Conservation (phyloP, 108 stramenopile genomes). For the Ochromonas danica region DNA sequence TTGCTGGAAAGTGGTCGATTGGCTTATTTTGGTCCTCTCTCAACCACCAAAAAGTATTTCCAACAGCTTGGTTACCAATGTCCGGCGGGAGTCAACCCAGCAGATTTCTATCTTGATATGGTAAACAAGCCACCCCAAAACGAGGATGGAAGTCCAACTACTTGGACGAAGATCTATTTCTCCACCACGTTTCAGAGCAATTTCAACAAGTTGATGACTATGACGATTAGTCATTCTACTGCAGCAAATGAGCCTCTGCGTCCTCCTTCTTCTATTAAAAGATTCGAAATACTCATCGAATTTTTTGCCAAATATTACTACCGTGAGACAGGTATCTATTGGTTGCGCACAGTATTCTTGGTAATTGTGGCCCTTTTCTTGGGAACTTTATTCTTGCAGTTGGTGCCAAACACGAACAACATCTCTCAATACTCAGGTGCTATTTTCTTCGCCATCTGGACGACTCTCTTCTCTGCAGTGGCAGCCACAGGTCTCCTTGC, state of each 20-base stretch:
- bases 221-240: neutral
- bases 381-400: constrained; percentile 45
- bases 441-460: constrained; percentile 43
- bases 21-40: constrained; percentile 42
- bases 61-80: constrained; percentile 24
- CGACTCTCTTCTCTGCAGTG: constrained; percentile 42
- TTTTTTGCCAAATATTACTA: constrained; percentile 32
- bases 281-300: neutral
- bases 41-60: constrained; percentile 33
- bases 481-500: constrained; percentile 42
- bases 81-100: constrained; percentile 38
- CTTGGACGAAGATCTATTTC: neutral
- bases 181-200: neutral
- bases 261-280: neutral
- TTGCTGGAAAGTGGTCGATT: constrained; percentile 43
- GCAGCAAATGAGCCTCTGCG: neutral
- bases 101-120: constrained; percentile 36
- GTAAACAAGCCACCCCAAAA: neutral
- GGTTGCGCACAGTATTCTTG: constrained; percentile 38
- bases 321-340: constrained; percentile 35
- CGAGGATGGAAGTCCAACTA: neutral
- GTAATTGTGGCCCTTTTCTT: constrained; percentile 36
- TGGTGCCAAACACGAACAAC: constrained; percentile 32
- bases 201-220: neutral
- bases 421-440: constrained; percentile 40